phyloP scores from a whole-genome alignment of 2,329 filamentous ascomycete genomes.

The Neofusicoccum sp. region DNA sequence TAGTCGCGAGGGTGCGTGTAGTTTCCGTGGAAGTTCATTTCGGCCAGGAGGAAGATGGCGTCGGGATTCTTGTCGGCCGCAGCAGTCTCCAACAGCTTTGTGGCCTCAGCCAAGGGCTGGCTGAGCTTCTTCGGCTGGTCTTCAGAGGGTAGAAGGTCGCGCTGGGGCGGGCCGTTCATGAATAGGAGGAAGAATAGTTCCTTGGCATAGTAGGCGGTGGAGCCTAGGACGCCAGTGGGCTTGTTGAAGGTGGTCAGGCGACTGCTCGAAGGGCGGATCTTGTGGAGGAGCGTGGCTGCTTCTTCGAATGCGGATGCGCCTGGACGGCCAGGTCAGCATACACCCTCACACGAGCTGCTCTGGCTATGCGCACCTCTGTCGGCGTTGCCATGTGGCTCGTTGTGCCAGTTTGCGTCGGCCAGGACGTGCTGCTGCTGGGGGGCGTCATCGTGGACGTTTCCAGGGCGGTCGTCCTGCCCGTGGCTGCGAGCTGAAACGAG shows the following conservation, averaged over 20 bases:
- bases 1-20: constrained; percentile 86
- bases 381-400: constrained; percentile 4
- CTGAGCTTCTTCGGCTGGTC: constrained; percentile 47
- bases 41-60: constrained; percentile 84
- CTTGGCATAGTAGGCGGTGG: constrained; percentile 62
- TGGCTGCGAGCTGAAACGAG: constrained; percentile 29
- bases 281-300: constrained; percentile 44
- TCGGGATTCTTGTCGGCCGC: constrained; percentile 68
- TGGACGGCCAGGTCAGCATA: constrained; percentile 21
- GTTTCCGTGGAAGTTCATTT: constrained; percentile 97
- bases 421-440: constrained; percentile 5
- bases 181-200: constrained; percentile 66
- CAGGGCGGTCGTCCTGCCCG: constrained; percentile 14
- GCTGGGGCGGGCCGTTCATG: constrained; percentile 61
- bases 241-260: constrained; percentile 49
- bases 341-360: not conserved
- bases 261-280: constrained; percentile 44
- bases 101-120: constrained; percentile 59
- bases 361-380: constrained; percentile 7
- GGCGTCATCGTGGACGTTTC: not conserved
- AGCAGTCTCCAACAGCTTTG: constrained; percentile 61
- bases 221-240: constrained; percentile 61
- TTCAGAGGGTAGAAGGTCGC: constrained; percentile 45
- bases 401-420: constrained; percentile 8
- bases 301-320: constrained; percentile 39